Conservation (phyloP, 2,329 filamentous ascomycete species). For the Cytospora mali region DNA sequence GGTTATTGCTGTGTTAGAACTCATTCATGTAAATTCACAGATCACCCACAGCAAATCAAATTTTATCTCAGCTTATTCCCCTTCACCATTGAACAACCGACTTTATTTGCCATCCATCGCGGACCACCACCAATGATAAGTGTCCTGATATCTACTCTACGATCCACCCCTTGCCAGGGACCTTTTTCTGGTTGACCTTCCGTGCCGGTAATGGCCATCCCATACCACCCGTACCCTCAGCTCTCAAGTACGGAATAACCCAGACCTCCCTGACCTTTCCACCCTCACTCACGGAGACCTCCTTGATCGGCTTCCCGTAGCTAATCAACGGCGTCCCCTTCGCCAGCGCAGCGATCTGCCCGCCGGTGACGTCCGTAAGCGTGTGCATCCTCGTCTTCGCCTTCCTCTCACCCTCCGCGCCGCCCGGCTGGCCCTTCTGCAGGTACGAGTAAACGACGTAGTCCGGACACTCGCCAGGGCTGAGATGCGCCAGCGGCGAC, state of each 20-base stretch:
- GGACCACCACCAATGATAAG: background rate
- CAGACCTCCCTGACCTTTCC: slow-evolving; percentile 70
- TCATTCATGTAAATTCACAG: background rate
- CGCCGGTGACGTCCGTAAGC: slow-evolving; percentile 75
- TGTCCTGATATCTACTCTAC: slow-evolving; percentile 50
- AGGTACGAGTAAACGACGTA: slow-evolving; percentile 89
- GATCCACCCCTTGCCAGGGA: slow-evolving; percentile 73
- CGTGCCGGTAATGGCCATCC: slow-evolving; percentile 87
- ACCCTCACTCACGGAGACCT: slow-evolving; percentile 56
- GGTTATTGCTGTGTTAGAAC: background rate
- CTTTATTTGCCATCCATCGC: background rate
- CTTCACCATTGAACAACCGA: background rate
- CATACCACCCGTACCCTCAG: slow-evolving; percentile 65
- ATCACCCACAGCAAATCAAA: too few species aligned
- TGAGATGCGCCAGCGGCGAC: slow-evolving; percentile 74
- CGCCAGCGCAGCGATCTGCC: slow-evolving; percentile 76
- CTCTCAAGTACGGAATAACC: slow-evolving; percentile 76
- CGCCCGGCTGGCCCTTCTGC: slow-evolving; percentile 63
- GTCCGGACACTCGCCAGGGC: slow-evolving; percentile 74
- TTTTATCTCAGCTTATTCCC: too few species aligned
- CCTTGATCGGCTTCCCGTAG: slow-evolving; percentile 90
- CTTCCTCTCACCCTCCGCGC: slow-evolving; percentile 55
- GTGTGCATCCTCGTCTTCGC: slow-evolving; percentile 86
- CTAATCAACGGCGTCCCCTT: slow-evolving; percentile 82
- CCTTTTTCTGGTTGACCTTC: slow-evolving; percentile 80